Evolutionary conservation across 2,329 filamentous ascomycete genomes (phyloP).

Genomic region (Penicillium sp.): DNA sequence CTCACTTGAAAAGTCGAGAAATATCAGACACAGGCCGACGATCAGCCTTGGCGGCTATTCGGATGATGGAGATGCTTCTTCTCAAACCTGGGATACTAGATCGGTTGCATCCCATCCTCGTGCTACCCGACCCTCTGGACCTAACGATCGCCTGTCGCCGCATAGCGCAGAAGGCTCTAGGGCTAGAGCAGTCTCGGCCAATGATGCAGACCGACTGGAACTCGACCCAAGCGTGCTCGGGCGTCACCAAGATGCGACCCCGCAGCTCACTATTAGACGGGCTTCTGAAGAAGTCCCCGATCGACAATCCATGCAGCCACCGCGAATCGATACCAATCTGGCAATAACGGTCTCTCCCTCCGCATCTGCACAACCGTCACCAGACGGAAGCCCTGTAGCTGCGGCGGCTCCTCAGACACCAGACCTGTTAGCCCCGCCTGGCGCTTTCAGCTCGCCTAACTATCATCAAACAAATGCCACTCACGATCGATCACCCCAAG

Average conservation of each 20-base stretch:
- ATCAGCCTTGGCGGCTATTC: slow-evolving; percentile 73
- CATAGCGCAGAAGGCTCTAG: slow-evolving; percentile 33
- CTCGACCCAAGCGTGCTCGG: slow-evolving; percentile 47
- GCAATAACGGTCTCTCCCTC: slow-evolving; percentile 41
- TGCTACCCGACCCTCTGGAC: slow-evolving; percentile 26
- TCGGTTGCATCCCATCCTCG: slow-evolving; percentile 54
- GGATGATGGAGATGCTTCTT: slow-evolving; percentile 59
- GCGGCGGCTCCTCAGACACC: slow-evolving; percentile 35
- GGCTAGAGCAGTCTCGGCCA: slow-evolving; percentile 63
- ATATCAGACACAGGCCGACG: slow-evolving; percentile 67
- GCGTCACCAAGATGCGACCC: slow-evolving; percentile 23
- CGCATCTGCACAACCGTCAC: slow-evolving; percentile 33
- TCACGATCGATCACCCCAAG: slow-evolving; percentile 28
- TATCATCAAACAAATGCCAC: slow-evolving; percentile 36
- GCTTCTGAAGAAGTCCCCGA: slow-evolving; percentile 35
- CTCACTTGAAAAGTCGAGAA: slow-evolving; percentile 82
- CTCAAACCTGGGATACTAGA: slow-evolving; percentile 52
- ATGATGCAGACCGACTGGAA: slow-evolving; percentile 56
- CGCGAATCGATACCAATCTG: slow-evolving; percentile 28
- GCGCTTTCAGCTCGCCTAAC: slow-evolving; percentile 43
- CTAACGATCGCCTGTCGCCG: slow-evolving; percentile 30
- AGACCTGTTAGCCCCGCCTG: slow-evolving; percentile 49
- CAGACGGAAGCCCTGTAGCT: slow-evolving; percentile 36
- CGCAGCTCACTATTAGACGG: slow-evolving; percentile 46
- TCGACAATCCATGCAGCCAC: slow-evolving; percentile 20